These are phyloP conservation scores for Pseudotulostoma volvatum DNA, from an alignment of 495 filamentous ascomycete genomes.

Conservation along the genomic window DNA sequence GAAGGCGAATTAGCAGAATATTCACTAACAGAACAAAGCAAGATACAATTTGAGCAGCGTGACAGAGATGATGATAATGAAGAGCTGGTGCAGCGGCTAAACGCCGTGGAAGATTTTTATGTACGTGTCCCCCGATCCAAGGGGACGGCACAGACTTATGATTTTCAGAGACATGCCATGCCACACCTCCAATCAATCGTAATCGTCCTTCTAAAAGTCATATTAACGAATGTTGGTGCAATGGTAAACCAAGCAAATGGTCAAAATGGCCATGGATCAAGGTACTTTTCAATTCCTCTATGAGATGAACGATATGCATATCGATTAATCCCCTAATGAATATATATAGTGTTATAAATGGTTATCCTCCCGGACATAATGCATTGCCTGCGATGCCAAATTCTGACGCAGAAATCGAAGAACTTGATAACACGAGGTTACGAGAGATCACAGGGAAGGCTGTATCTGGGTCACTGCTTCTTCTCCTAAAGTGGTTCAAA, in stretches of 20 bases:
- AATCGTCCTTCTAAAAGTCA: slow-evolving; percentile 76
- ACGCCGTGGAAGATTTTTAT: slow-evolving; percentile 69
- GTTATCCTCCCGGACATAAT: slow-evolving; percentile 12
- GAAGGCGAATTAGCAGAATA: slow-evolving; percentile 16
- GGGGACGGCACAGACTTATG: slow-evolving; percentile 10
- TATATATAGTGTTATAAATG: slow-evolving; percentile 18
- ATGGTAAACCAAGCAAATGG: slow-evolving; percentile 37
- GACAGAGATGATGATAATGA: slow-evolving; percentile 41
- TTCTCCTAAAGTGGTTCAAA: slow-evolving; percentile 92
- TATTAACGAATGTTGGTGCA: slow-evolving; percentile 64
- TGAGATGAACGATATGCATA: slow-evolving; percentile 20
- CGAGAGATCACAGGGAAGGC: slow-evolving; percentile 85
- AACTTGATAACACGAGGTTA: slow-evolving; percentile 61
- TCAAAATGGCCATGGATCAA: slow-evolving; percentile 23
- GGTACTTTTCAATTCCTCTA: slow-evolving; percentile 14
- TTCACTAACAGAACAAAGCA: slow-evolving; percentile 13
- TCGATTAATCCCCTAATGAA: slow-evolving; percentile 11
- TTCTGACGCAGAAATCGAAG: slow-evolving; percentile 38
- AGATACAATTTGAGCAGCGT: slow-evolving; percentile 13
- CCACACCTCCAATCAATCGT: slow-evolving; percentile 86
- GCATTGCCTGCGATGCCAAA: slow-evolving; percentile 17
- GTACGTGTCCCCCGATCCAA: slow-evolving; percentile 33
- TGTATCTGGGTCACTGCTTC: slow-evolving; percentile 66
- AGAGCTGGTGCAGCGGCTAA: slow-evolving; percentile 46
- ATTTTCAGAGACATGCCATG: slow-evolving; percentile 46